Base-by-base conservation (phyloP, 2,329 filamentous ascomycete species). In the Stenocarpella maydis region DNA sequence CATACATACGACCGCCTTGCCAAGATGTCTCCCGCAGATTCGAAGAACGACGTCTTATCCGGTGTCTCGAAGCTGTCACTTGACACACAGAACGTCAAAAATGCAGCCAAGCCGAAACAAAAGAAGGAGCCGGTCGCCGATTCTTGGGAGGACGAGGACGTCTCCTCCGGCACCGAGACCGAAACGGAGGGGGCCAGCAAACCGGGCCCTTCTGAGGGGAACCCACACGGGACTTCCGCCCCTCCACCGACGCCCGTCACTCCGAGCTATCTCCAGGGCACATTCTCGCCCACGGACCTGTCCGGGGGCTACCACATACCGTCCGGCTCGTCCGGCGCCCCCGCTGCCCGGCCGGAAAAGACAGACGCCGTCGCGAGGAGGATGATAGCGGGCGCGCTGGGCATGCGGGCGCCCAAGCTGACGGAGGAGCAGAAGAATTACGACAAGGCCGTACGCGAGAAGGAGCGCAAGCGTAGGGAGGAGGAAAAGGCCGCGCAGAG, bases 381-480 rank as follows among this genome's bases (percentile, higher is more conserved):
- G 70, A 86, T 99, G 88, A 98, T 99, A 78, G 94, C 94, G 0
- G 92, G 92, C 4, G 94, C 93, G 0, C 82, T 98, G 73, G 96
- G 96, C 0, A 88, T 98, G 67, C 89, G 90, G 76, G 89, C 91
- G 41, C 93, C 94, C 39, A 91, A 89, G 82, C 88, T 91, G 79
- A 98, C 94, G 1, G 94, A 97, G 72, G 95, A 98, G 81, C 92
- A 97, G 84, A 87, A 86, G 74, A 92, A 93, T 66, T 98, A 96
- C 78, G 95, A 98, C 76, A 88, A 86, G 73, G 91, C 92, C 1
- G 84, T 96, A 71, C 89, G 91, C 75, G 92, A 97, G 80, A 92
- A 95, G 81, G 95, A 97, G 84, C 90, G 89, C 75, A 94, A 90
- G 83, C 87, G 88, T 74, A 84, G 90, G 70, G 92, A 95, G 69